A percentile compares a stretch with the other conserved stretches of the same genome.
These are phyloP conservation scores for Benincasa hispida DNA, from an alignment of 306 rosid genomes.

Conservation along the genomic window DNA sequence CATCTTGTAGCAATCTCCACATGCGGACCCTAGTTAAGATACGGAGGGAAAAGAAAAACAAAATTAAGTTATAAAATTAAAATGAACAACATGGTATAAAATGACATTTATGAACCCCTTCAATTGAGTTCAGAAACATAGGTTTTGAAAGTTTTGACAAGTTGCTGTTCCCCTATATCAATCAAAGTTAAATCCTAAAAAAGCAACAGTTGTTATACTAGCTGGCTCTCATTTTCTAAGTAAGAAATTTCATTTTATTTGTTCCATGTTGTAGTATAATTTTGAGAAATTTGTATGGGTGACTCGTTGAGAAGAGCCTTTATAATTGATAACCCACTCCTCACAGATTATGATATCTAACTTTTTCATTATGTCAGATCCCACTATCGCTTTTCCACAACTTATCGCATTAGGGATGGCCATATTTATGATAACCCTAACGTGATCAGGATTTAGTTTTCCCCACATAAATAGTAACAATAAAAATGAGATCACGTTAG, in stretches of 20 bases:
- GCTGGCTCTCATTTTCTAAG: background rate
- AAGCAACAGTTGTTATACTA: background rate
- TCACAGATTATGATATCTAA: too few relatives aligned
- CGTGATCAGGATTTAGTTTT: too few relatives aligned
- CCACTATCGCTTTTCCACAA: too few relatives aligned
- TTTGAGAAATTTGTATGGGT: too few relatives aligned
- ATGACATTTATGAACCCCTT: background rate
- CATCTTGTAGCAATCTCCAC: constrained; percentile 41
- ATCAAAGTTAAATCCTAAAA: background rate
- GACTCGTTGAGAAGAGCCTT: too few relatives aligned
- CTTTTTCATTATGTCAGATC: too few relatives aligned
- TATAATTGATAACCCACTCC: too few relatives aligned
- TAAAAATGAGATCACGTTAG: too few relatives aligned
- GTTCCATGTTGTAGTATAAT: background rate
- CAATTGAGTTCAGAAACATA: background rate
- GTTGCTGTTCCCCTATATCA: background rate
- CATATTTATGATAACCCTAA: too few relatives aligned
- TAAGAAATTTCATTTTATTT: background rate
- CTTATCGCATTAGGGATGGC: too few relatives aligned
- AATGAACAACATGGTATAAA: background rate
- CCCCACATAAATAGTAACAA: too few relatives aligned
- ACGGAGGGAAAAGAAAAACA: constrained; percentile 8
- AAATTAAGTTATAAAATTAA: background rate
- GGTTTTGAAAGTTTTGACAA: background rate
- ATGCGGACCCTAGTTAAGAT: constrained; percentile 36